Percentiles rank a stretch among this genome's conserved stretches.
Evolutionary conservation across 495 filamentous ascomycete genomes (phyloP).

Genomic region (Aspergillus panamensis): DNA sequence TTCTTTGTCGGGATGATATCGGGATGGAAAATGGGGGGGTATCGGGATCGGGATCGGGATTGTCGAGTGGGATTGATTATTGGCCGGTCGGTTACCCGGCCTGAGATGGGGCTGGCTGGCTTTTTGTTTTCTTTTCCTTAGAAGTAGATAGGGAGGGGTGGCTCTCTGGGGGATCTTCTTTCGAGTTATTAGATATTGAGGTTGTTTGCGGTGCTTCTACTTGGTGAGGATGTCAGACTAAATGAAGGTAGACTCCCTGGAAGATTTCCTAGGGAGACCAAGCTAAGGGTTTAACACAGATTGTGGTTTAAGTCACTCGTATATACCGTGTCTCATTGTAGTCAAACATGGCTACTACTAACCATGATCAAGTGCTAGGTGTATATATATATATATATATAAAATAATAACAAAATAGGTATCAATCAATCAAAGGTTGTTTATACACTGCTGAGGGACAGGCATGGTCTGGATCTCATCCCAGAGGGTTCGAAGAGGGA

Average conservation of each 20-base stretch:
- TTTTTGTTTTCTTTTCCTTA: too few relatives aligned
- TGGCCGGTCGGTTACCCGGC: too few relatives aligned
- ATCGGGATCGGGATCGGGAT: not conserved
- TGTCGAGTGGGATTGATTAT: too few relatives aligned
- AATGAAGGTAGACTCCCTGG: too few relatives aligned
- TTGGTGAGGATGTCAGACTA: too few relatives aligned
- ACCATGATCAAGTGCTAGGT: not conserved
- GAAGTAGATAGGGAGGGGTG: too few relatives aligned
- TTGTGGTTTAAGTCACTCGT: conserved; percentile 2
- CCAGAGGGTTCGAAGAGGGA: conserved; percentile 37
- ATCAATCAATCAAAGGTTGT: conserved; percentile 5
- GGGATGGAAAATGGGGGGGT: not conserved
- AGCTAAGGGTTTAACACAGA: too few relatives aligned
- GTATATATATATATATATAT: conserved; percentile 11
- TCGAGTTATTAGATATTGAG: too few relatives aligned
- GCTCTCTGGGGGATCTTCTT: too few relatives aligned
- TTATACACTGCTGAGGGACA: conserved; percentile 18
- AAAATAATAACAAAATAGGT: not conserved
- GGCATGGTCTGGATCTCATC: conserved; percentile 31
- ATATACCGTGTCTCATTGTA: conserved; percentile 24
- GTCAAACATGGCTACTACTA: conserved; percentile 4
- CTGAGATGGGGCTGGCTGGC: too few relatives aligned
- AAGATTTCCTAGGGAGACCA: too few relatives aligned
- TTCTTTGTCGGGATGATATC: not conserved
- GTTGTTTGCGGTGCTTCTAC: too few relatives aligned